A percentile compares a stretch with the other conserved stretches of the same genome.
Conservation (phyloP, 2,329 filamentous ascomycete genomes). For the Neofusicoccum laricinum region DNA sequence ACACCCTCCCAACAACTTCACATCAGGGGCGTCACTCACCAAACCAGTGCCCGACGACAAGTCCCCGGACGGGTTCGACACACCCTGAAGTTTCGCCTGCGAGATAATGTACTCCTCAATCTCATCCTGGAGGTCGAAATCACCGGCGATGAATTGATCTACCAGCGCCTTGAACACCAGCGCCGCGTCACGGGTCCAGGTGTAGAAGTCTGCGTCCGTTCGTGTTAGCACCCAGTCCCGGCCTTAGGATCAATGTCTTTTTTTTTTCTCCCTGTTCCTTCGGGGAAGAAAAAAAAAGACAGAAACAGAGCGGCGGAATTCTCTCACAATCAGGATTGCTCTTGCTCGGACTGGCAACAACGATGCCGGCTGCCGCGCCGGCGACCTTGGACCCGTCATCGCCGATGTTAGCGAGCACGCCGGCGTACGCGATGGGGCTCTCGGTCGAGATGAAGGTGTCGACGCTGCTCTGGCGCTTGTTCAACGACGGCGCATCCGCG, state of each 20-base stretch:
- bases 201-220: conserved; percentile 36
- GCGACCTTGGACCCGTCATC: conserved; percentile 4
- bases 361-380: conserved; percentile 36
- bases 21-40: not conserved
- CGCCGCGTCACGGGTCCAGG: conserved; percentile 19
- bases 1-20: no score
- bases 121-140: conserved; percentile 17
- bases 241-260: no score
- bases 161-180: conserved; percentile 18
- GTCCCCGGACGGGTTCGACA: conserved; percentile 36
- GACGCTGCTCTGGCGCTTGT: conserved; percentile 1
- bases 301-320: not conserved
- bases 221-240: not conserved
- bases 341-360: conserved; percentile 44
- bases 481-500: not conserved
- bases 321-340: conserved; percentile 39
- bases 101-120: conserved; percentile 32
- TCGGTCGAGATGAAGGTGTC: conserved; percentile 12
- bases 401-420: conserved; percentile 13
- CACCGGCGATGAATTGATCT: conserved; percentile 24
- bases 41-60: conserved; percentile 36
- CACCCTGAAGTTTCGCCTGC: conserved; percentile 37
- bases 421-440: conserved; percentile 4
- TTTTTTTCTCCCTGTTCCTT: no score
- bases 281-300: not conserved